Percentiles rank a stretch among this genome's conserved stretches.
Evolutionary conservation across 768 basidiomycete species (phyloP).

Genomic region (Tricholoma furcatifolium): DNA sequence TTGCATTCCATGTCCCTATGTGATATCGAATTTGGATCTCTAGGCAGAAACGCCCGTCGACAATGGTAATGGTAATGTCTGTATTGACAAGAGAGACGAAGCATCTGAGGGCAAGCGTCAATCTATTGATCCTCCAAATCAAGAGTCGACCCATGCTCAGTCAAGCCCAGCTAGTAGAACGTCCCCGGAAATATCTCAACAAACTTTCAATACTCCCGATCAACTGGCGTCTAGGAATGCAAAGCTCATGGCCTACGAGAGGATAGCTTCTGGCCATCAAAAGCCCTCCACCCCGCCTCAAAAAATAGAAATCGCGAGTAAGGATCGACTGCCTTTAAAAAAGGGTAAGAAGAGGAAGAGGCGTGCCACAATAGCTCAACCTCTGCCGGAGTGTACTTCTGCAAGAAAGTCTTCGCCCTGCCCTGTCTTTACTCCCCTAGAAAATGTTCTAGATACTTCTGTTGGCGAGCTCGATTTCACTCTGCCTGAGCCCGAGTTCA

Average conservation of each 20-base stretch:
- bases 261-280: conserved; percentile 3
- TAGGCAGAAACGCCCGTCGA: not conserved
- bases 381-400: not conserved
- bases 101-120: not conserved
- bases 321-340: not conserved
- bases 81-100: not conserved
- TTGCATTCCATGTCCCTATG: not conserved
- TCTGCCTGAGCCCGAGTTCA: conserved; percentile 16
- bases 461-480: conserved; percentile 17
- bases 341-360: not conserved
- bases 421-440: conserved; percentile 26
- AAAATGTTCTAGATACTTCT: conserved; percentile 16
- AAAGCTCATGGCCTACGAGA: conserved; percentile 15
- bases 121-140: not conserved
- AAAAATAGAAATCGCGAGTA: no score
- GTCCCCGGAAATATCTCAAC: not conserved
- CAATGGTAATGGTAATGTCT: not conserved
- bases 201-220: not conserved
- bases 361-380: not conserved
- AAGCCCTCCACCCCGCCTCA: no score
- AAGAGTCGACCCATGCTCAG: not conserved
- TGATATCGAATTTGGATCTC: not conserved
- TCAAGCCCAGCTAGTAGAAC: not conserved
- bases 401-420: conserved; percentile 16
- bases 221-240: conserved; percentile 8